A percentile compares a stretch with the other conserved stretches of the same genome.
Evolutionary conservation across 2,329 filamentous ascomycete species (phyloP).

Genomic region (Penicillium sp.): DNA sequence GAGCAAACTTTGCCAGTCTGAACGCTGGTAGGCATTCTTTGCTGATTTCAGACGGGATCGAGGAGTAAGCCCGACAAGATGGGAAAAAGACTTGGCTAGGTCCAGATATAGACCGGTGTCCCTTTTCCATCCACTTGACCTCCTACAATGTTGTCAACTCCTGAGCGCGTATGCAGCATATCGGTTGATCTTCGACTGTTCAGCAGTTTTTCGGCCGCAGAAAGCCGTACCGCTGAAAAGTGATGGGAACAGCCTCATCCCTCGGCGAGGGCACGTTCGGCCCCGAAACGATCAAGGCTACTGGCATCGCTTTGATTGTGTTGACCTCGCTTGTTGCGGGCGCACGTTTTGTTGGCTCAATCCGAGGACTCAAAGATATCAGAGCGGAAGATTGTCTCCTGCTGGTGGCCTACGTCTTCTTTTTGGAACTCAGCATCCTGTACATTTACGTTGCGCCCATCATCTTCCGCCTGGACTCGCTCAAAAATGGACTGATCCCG

Average conservation of each 20-base stretch:
- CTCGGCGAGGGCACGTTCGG: conserved; percentile 1
- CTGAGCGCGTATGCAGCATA: background rate
- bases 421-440: conserved; percentile 25
- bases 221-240: background rate
- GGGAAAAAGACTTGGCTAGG: no score
- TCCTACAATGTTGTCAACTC: no score
- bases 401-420: conserved; percentile 21
- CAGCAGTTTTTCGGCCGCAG: background rate
- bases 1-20: no score
- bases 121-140: no score
- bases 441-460: conserved; percentile 34
- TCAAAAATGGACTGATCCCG: conserved; percentile 15
- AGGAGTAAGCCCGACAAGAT: no score
- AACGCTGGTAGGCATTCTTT: no score
- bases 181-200: background rate
- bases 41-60: no score
- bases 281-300: conserved; percentile 8
- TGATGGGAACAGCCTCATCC: conserved; percentile 1
- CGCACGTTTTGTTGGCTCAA: conserved; percentile 9
- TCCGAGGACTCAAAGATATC: conserved; percentile 14
- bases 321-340: conserved; percentile 15
- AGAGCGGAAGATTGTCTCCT: conserved; percentile 26
- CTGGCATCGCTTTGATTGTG: conserved; percentile 16
- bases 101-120: no score
- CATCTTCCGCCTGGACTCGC: conserved; percentile 27